Conservation (phyloP, 176 grass and related monocot genomes). For the Hyparrhenia diplandra region DNA sequence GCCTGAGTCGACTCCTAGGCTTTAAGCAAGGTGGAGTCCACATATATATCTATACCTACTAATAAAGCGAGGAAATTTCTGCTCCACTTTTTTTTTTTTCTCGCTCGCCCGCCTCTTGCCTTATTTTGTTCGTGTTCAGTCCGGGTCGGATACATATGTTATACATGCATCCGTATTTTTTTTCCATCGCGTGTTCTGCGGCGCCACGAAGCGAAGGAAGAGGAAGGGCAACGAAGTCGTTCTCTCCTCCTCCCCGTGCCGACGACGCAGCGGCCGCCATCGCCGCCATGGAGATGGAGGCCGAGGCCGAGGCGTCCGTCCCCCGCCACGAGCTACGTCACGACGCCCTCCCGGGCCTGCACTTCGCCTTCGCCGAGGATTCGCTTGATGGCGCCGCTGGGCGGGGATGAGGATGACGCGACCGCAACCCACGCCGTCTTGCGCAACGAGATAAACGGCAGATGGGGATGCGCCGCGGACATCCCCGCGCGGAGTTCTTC, state of each 20-base stretch:
- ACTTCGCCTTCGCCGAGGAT: conserved; percentile 27
- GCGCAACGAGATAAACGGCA: conserved; percentile 77
- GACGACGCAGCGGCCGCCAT: conserved; percentile 23
- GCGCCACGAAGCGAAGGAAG: neutral
- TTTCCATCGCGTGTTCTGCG: neutral
- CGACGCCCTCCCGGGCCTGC: conserved; percentile 49
- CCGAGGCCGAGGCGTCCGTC: conserved; percentile 14
- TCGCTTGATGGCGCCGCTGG: neutral
- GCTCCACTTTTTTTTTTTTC: too few species aligned
- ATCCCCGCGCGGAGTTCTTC: conserved; percentile 71
- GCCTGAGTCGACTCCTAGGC: too few species aligned
- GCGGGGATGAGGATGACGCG: conserved; percentile 18
- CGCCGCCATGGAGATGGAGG: conserved; percentile 12
- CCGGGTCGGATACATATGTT: too few species aligned
- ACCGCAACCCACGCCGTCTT: conserved; percentile 63
- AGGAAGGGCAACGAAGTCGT: conserved; percentile 22
- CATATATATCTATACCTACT: too few species aligned
- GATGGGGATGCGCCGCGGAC: conserved; percentile 27
- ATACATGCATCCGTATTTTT: too few species aligned
- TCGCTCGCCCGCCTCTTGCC: too few species aligned
- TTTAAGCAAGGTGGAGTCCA: too few species aligned
- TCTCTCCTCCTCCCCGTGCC: conserved; percentile 1
- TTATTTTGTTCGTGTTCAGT: too few species aligned
- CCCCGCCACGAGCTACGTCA: conserved; percentile 31
- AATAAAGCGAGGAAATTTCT: too few species aligned